phyloP scores from a whole-genome alignment of 352 stramenopile species.

The Phytophthora nicotianae region DNA sequence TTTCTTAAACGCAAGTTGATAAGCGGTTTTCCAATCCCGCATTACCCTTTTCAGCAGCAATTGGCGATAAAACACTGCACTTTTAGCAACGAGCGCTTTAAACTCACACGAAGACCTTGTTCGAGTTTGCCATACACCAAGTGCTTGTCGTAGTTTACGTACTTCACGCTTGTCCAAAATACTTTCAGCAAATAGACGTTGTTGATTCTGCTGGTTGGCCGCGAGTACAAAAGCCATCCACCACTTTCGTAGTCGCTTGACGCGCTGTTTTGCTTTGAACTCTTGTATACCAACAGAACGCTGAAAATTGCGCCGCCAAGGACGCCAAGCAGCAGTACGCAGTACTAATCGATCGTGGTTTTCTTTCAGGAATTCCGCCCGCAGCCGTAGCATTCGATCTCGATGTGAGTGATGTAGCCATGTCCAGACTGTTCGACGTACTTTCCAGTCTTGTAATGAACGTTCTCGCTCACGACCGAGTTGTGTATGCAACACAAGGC shows the following conservation, averaged over 20 bases:
- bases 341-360: slow-evolving; percentile 23
- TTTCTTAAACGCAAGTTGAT: neutral
- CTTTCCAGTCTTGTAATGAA: slow-evolving; percentile 24
- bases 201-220: slow-evolving; percentile 16
- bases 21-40: slow-evolving; percentile 18
- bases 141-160: slow-evolving; percentile 2
- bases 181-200: slow-evolving; percentile 7
- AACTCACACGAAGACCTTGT: neutral
- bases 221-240: slow-evolving; percentile 25
- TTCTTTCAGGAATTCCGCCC: slow-evolving; percentile 28
- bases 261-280: slow-evolving; percentile 11
- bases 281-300: neutral
- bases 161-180: slow-evolving; percentile 14
- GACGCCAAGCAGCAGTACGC: slow-evolving; percentile 11
- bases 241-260: neutral
- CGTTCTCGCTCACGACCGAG: slow-evolving; percentile 8
- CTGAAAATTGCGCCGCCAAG: slow-evolving; percentile 19
- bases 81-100: slow-evolving; percentile 3
- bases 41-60: slow-evolving; percentile 7
- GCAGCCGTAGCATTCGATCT: slow-evolving; percentile 20
- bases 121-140: slow-evolving; percentile 15
- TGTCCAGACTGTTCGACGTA: slow-evolving; percentile 23
- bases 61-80: slow-evolving; percentile 2
- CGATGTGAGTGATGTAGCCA: slow-evolving; percentile 25
- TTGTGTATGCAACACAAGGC: slow-evolving; percentile 3